Percentiles rank a stretch among this genome's conserved stretches.
phyloP scores from a whole-genome alignment of 345 rosid genomes.

The Bruguiera gymnorhiza region DNA sequence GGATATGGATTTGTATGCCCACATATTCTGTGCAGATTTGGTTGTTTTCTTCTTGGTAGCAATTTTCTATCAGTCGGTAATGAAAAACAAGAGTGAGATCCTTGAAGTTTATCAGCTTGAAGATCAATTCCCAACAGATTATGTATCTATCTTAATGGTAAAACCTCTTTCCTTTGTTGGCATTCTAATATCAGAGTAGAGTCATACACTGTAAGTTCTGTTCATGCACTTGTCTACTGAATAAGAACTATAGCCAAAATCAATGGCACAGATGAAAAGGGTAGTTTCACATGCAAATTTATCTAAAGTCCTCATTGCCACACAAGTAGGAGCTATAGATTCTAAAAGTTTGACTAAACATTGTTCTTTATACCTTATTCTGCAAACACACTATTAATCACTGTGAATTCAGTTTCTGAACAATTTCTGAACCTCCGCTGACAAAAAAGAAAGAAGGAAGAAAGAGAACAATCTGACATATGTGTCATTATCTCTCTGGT shows the following conservation, averaged over 20 bases:
- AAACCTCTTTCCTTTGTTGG: conserved; percentile 4
- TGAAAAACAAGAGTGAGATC: conserved; percentile 45
- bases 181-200: background rate
- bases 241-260: background rate
- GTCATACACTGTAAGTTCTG: background rate
- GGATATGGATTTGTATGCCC: conserved; percentile 43
- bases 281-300: background rate
- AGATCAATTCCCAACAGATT: conserved; percentile 50
- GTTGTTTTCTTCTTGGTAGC: conserved; percentile 42
- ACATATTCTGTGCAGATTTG: conserved; percentile 48
- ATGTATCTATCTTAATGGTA: conserved; percentile 43
- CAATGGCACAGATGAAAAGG: background rate
- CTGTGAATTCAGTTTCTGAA: background rate
- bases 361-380: too few relatives aligned
- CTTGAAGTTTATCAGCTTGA: conserved; percentile 53
- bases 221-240: background rate
- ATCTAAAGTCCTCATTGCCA: too few relatives aligned
- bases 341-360: too few relatives aligned
- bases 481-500: background rate
- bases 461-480: too few relatives aligned
- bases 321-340: too few relatives aligned
- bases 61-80: conserved; percentile 38
- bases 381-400: too few relatives aligned
- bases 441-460: too few relatives aligned
- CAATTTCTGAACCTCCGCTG: background rate